Evolutionary conservation across 176 grass and related monocot genomes (phyloP), one percentile per base, ranked within the genome.

Genomic region (Alopecurus myosuroides): DNA sequence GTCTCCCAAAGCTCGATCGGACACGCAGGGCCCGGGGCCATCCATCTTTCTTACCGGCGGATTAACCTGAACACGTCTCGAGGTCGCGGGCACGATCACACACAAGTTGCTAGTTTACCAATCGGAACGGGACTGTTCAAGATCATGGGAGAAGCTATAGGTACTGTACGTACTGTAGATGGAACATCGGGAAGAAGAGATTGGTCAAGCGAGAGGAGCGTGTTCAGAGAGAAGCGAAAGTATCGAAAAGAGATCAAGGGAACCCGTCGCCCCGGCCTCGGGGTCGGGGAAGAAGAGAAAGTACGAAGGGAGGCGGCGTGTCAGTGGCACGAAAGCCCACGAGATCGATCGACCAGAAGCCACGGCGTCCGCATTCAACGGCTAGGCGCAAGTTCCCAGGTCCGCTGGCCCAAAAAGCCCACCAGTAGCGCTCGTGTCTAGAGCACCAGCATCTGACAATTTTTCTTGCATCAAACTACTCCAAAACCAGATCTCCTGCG

Each of bases 301-400:
- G 55, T 20, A 50, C 39, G 31, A 12, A 23, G 19, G 29, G 9
- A n/a, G 56, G 33, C 86, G 71, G 33, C 86, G 71, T 83, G 65
- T 52, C 68, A 80, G 87, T 34, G 25, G 68, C 77, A n/a, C 40
- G 82, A n/a, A 85, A 81, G 82, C 77, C 77, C 82, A 88, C 56
- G 44, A 70, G 19, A 70, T 51, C 55, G 9, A 66, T 64, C 57
- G 42, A 36, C 1, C 4, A 58, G 20, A 78, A 39, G 65, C n/a
- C 33, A 52, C 23, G 67, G 18, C 51, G 39, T 58, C 70, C 70
- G 44, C 49, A 74, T 74, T 71, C 84, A 55, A 61, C 52, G 72
- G 10, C 7, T 77, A 85, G 84, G 88, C 84, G 29, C 88, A 90
- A 86, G 84, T 90, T 86, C 88, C 88, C 42, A 89, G 19, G 72